Evolutionary conservation across 768 basidiomycete species (phyloP).

Genomic region (Tephrocybe sp.): DNA sequence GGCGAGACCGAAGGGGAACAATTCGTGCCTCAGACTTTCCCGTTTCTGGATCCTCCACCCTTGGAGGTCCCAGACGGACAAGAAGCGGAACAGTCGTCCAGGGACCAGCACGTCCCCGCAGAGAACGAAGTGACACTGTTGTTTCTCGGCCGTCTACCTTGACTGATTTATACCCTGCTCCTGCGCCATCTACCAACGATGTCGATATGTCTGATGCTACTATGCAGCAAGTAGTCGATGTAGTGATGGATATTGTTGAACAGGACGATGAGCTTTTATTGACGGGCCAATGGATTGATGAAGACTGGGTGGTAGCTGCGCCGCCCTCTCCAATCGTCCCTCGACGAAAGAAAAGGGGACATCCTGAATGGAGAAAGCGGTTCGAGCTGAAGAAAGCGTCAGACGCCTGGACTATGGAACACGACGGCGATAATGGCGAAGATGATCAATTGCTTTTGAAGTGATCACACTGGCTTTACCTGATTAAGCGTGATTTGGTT

Average conservation of each 20-base stretch:
- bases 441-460: conserved; percentile 20
- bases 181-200: conserved; percentile 1
- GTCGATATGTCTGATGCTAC: conserved; percentile 8
- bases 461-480: background rate
- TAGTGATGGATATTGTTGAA: conserved; percentile 20
- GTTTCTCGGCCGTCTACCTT: conserved; percentile 15
- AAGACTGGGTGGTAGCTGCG: conserved; percentile 36
- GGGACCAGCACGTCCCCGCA: conserved; percentile 13
- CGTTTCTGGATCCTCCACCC: conserved; percentile 13
- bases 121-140: conserved; percentile 24
- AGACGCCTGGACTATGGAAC: conserved; percentile 12
- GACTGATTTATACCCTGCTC: conserved; percentile 4
- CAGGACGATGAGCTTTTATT: conserved; percentile 18
- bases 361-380: conserved; percentile 8
- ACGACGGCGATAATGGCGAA: conserved; percentile 19
- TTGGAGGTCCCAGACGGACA: conserved; percentile 34
- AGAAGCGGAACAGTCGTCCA: conserved; percentile 49
- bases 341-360: conserved; percentile 22
- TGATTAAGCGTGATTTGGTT: too few relatives aligned
- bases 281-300: conserved; percentile 23
- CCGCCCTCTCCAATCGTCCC: conserved; percentile 35
- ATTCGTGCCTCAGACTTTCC: conserved; percentile 49
- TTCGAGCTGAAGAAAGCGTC: conserved; percentile 6
- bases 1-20: conserved; percentile 44
- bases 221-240: conserved; percentile 15